Evolutionary conservation across 2,329 filamentous ascomycete genomes (phyloP), one percentile per base, ranked within the genome.

Genomic region (Xylaria hypoxylon): DNA sequence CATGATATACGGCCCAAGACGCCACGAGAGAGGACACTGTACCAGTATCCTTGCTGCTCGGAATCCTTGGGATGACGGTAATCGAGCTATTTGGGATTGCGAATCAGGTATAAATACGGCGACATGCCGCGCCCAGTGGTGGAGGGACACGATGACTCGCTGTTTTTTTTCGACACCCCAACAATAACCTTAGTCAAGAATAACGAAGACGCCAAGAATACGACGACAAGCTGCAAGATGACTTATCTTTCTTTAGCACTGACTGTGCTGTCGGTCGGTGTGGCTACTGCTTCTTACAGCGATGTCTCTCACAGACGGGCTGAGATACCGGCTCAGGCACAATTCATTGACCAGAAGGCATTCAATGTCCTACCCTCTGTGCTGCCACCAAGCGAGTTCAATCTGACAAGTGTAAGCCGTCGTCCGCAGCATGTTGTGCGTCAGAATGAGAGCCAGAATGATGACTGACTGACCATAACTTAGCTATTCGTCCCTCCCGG

Each of bases 401-500:
- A 83, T 48, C 76, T 76, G 15, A 78, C 77, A 4, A 76, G 76
- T 28, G 80, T 81, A 73, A 72, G 75, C 35, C 19, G n/a, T 47
- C 22, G 15, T 13, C 2, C 45, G 2, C 15, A 33, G 5, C 2
- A 17, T 45, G 7, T 8, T 22, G n/a, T 35, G 2, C 57, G 24
- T 8, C 22, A 22, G 13, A 31, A 50, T 35, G 28, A 53, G n/a
- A n/a, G n/a, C n/a, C n/a, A n/a, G n/a, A n/a, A n/a, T n/a, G n/a
- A n/a, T n/a, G n/a, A n/a, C n/a, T 51, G 19, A 61, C 64, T 74
- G 35, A 75, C 44, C 4, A 24, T 7, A 26, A 35, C 19, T 0
- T 53, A 82, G 77, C 68, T 76, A 11, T 84, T 83, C 68, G 65
- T 81, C 22, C 83, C 82, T n/a, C 82, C 83, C 0, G 82, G 82